phyloP scores from a whole-genome alignment of 179 eudicot genomes.

The Pouteria campechiana region DNA sequence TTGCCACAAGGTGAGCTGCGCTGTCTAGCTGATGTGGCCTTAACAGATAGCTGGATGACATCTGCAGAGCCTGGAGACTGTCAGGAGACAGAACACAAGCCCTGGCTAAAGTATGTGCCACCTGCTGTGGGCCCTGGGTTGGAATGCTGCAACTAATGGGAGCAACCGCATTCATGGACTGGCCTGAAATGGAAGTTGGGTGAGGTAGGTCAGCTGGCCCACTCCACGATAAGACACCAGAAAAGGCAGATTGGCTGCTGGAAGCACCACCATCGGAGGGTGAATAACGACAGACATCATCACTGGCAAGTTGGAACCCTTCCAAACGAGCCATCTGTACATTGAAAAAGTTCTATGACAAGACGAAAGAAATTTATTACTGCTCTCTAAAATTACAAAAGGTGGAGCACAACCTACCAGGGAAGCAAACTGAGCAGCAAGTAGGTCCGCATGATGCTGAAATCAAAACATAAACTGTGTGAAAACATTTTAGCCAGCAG shows the following conservation, averaged over 20 bases:
- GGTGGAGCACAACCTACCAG: slow-evolving; percentile 3
- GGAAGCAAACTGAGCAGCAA: slow-evolving; percentile 3
- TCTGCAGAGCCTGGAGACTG: neutral
- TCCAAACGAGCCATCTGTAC: slow-evolving; percentile 6
- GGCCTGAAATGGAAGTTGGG: neutral
- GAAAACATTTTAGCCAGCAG: too few species aligned
- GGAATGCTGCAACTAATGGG: neutral
- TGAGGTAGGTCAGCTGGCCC: neutral
- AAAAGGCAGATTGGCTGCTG: neutral
- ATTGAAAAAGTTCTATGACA: neutral
- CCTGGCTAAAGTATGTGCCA: slow-evolving; percentile 1
- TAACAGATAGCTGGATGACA: slow-evolving; percentile 5
- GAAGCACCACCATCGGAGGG: neutral
- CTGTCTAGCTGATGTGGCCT: neutral
- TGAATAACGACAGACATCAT: neutral
- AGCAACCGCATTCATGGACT: neutral
- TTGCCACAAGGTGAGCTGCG: slow-evolving; percentile 2
- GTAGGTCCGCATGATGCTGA: slow-evolving; percentile 8
- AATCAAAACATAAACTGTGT: too few species aligned
- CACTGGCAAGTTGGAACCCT: neutral
- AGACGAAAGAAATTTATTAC: neutral
- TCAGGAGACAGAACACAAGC: neutral
- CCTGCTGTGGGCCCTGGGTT: neutral
- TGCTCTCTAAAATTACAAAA: neutral
- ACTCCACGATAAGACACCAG: neutral